Evolutionary conservation across 2,329 filamentous ascomycete species (phyloP).

Genomic region (Cladosporium sp.): DNA sequence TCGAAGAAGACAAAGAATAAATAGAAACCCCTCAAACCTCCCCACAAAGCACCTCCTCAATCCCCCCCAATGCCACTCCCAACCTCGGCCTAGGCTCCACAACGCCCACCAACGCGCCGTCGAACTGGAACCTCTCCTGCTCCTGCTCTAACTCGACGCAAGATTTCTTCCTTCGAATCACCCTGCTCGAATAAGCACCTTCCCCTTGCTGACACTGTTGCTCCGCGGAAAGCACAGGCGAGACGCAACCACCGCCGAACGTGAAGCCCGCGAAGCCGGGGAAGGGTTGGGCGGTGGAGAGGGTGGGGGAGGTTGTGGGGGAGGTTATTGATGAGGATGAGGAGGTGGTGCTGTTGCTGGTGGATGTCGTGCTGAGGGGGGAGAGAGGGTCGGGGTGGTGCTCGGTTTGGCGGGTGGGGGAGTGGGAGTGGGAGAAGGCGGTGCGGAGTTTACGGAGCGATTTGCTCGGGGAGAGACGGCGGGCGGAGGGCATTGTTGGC

Average conservation of each 20-base stretch:
- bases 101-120: conserved; percentile 21
- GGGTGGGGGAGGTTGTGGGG: conserved; percentile 13
- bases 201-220: conserved; percentile 10
- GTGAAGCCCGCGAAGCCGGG: conserved; percentile 20
- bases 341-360: background rate
- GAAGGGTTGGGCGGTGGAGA: conserved; percentile 10
- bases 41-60: conserved; percentile 31
- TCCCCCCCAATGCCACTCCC: conserved; percentile 24
- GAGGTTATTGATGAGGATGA: conserved; percentile 13
- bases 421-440: conserved; percentile 16
- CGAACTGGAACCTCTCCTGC: conserved; percentile 23
- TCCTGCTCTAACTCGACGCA: conserved; percentile 29
- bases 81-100: conserved; percentile 29
- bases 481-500: conserved; percentile 16
- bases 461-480: conserved; percentile 19
- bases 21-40: conserved; percentile 13
- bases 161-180: conserved; percentile 29
- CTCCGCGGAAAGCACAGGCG: background rate
- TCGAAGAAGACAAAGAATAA: too few species aligned
- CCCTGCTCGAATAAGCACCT: conserved; percentile 2
- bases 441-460: conserved; percentile 29
- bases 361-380: background rate
- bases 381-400: background rate
- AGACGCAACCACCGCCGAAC: conserved; percentile 19
- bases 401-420: background rate